Base-by-base conservation (phyloP, 192 early-diverging fungal genomes). In the Linnemannia zychae region DNA sequence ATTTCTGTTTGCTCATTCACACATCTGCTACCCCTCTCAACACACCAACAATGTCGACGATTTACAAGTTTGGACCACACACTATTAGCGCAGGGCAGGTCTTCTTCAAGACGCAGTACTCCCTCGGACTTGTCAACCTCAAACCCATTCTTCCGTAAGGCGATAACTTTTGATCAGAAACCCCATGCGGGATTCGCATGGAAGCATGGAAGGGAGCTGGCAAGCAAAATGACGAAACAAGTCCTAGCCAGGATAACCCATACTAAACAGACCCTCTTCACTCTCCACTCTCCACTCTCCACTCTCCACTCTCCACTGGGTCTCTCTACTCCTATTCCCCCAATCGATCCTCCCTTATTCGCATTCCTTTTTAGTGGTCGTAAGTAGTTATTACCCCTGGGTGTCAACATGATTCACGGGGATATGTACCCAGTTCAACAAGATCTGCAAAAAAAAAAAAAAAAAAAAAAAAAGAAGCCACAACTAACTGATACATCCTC, bases 121-220 rank as follows among this genome's bases (percentile, higher is more conserved):
- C 90, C 34, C 91, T 95, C 44, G 97, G 94, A 0, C 82, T 99
- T 16, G 97, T 98, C 69, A 98, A 98, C 82, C 90, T 97, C n/a
- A 98, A 98, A 84, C 97, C 98, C 20, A 92, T 97, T 57, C 91
- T 92, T 0, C 95, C 95, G 94, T 95, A 89, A 91, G 89, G 46
- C 17, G 48, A 15, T 63, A 44, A 44, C 3, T 50, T n/a, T 53
- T 44, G 22, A 47, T 40, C 33, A 15, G 49, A 36, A 49, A 31
- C 31, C 57, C 7, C 57, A 16, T 60, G 53, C 53, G 16, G 3
- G 24, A 38, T 16, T 22, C 18, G 20, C 9, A 11, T 11, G 17
- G 37, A 16, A 33, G 37, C 67, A 18, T 40, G 6, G 20, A 68
- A 9, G 67, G 17, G 12, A 31, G 24, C 15, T 9, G 18, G 9